phyloP scores from a whole-genome alignment of 441 rosid species.

The Populus tomentosa region DNA sequence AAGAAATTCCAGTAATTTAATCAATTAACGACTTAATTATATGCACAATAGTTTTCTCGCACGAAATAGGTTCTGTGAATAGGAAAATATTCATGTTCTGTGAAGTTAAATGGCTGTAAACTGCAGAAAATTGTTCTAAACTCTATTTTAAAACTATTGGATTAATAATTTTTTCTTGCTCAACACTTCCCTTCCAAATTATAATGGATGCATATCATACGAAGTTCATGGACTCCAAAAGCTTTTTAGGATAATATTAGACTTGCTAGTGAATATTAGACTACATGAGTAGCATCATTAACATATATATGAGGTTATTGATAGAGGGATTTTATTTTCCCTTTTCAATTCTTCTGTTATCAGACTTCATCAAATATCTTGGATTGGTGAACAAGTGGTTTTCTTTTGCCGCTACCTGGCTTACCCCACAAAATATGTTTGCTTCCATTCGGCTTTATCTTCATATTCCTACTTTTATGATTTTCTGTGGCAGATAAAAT shows the following conservation, averaged over 20 bases:
- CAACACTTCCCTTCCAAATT: not conserved
- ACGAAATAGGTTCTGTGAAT: too few relatives aligned
- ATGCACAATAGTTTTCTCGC: too few relatives aligned
- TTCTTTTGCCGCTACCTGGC: constrained; percentile 14
- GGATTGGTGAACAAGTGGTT: constrained; percentile 14
- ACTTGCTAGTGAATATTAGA: not conserved
- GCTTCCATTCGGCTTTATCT: constrained; percentile 2
- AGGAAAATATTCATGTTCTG: not conserved
- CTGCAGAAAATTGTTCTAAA: not conserved
- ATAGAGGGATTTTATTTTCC: not conserved
- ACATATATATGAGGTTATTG: not conserved
- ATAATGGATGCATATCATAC: not conserved
- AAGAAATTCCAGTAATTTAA: too few relatives aligned
- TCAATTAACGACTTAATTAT: not conserved
- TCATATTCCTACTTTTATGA: not conserved
- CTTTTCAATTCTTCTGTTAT: not conserved
- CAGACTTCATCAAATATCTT: not conserved
- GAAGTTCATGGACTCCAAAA: too few relatives aligned
- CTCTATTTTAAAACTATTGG: not conserved
- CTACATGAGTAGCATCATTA: not conserved
- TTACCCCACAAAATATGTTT: constrained; percentile 9
- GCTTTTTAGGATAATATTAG: not conserved
- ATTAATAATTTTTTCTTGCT: not conserved
- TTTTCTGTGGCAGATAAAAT: constrained; percentile 45
- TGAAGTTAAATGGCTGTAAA: not conserved